Conservation (phyloP, 208 protist species). For the Crithidia brevicula region DNA sequence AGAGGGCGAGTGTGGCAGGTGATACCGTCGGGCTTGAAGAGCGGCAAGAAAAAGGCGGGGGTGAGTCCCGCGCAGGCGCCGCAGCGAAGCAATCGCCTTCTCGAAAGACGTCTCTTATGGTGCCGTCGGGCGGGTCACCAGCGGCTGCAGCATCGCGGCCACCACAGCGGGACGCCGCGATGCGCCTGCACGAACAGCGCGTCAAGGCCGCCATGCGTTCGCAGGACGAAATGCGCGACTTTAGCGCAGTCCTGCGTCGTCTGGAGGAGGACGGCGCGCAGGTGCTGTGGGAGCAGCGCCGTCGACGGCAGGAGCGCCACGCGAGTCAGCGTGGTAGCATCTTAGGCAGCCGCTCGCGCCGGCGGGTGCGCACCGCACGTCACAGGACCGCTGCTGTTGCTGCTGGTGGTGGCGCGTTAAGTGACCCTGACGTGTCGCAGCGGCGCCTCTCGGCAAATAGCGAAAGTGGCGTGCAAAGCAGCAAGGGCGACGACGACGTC, state of each 20-base stretch:
- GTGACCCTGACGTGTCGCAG: background rate
- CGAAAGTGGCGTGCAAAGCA: background rate
- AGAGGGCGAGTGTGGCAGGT: too few relatives aligned
- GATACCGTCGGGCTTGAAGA: too few relatives aligned
- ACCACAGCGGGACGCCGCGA: constrained; percentile 9
- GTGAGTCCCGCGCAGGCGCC: too few relatives aligned
- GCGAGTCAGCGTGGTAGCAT: background rate
- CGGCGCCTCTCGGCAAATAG: background rate
- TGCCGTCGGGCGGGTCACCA: too few relatives aligned
- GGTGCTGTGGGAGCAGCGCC: constrained; percentile 9
- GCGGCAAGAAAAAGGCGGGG: too few relatives aligned
- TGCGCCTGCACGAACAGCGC: constrained; percentile 45
- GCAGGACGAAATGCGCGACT: constrained; percentile 48
- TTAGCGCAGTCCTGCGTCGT: constrained; percentile 36
- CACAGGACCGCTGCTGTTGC: background rate
- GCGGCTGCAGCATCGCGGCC: background rate
- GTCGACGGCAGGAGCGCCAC: constrained; percentile 2
- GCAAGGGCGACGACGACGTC: background rate
- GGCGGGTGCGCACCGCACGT: too few relatives aligned
- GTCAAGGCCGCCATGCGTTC: constrained; percentile 37
- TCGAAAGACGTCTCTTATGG: too few relatives aligned
- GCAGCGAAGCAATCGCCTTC: too few relatives aligned
- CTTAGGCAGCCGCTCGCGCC: background rate
- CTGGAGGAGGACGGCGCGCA: constrained; percentile 35
- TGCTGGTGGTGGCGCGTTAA: background rate